Evolutionary conservation across 31 red algal genomes (phyloP).

Genomic region (Odonthalia washingtoniensis): DNA sequence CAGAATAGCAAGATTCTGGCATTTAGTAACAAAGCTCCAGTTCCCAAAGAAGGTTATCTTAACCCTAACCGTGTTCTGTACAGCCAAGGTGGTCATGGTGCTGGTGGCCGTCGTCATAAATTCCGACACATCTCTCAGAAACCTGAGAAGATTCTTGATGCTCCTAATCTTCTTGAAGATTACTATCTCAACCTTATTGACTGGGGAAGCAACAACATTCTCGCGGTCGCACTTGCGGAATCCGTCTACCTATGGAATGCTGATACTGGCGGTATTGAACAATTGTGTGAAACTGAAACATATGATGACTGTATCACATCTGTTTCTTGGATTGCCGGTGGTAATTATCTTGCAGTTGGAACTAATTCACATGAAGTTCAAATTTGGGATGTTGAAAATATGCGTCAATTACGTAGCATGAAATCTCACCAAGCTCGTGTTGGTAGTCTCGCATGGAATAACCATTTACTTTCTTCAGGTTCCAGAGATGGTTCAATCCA

Average conservation of each 20-base stretch:
- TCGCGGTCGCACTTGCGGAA: slow-evolving; percentile 88
- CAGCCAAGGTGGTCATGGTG: slow-evolving; percentile 44
- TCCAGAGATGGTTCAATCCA: slow-evolving; percentile 87
- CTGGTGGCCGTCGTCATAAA: slow-evolving; percentile 67
- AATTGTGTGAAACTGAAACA: slow-evolving; percentile 67
- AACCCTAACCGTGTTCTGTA: slow-evolving; percentile 92
- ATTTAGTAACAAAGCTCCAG: slow-evolving; percentile 91
- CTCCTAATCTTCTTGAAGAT: slow-evolving; percentile 90
- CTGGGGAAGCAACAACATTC: slow-evolving; percentile 84
- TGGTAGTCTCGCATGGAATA: slow-evolving; percentile 95
- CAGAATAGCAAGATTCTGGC: slow-evolving; percentile 77
- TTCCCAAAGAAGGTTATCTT: slow-evolving; percentile 77
- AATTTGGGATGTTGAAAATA: slow-evolving; percentile 88
- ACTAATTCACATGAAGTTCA: slow-evolving; percentile 84
- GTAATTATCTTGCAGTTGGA: slow-evolving; percentile 89
- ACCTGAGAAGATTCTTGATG: slow-evolving; percentile 92
- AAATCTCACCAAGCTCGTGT: slow-evolving; percentile 82
- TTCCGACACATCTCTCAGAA: slow-evolving; percentile 83
- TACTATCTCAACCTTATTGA: slow-evolving; percentile 97
- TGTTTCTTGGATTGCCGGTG: slow-evolving; percentile 87
- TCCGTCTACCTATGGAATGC: slow-evolving; percentile 98
- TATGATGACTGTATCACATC: slow-evolving; percentile 89
- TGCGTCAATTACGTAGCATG: slow-evolving; percentile 78
- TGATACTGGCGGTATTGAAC: slow-evolving; percentile 81
- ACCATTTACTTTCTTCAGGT: slow-evolving; percentile 84